Conservation (phyloP, 2,329 filamentous ascomycete species). For the Aspergillus uvarum region DNA sequence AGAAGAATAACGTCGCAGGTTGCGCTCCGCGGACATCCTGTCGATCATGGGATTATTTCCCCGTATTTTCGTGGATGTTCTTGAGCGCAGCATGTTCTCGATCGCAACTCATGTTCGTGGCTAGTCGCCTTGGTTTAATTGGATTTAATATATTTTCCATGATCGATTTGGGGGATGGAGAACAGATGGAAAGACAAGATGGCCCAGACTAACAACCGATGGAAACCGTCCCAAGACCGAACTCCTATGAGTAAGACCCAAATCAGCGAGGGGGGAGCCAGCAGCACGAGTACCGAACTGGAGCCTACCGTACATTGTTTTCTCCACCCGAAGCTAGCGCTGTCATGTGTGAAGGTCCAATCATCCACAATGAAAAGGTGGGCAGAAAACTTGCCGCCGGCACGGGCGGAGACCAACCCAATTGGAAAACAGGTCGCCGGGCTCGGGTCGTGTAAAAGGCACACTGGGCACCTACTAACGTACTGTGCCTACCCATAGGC, state of each 20-base stretch:
- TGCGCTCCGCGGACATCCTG: neutral
- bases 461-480: neutral
- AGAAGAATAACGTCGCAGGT: neutral
- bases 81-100: neutral
- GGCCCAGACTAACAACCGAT: constrained; percentile 1
- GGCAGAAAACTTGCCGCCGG: constrained; percentile 3
- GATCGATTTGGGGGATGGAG: neutral
- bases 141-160: constrained; percentile 3
- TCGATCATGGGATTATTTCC: neutral
- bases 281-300: constrained; percentile 16
- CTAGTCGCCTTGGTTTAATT: neutral
- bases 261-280: neutral
- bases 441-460: neutral
- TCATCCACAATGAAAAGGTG: constrained; percentile 4
- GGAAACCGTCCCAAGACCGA: neutral
- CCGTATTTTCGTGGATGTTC: neutral
- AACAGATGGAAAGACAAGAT: neutral
- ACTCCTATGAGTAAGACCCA: neutral
- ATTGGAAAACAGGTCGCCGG: neutral
- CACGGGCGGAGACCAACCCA: constrained; percentile 11
- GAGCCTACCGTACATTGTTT: neutral
- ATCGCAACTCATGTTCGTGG: neutral
- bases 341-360: constrained; percentile 17
- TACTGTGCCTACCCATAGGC: neutral
- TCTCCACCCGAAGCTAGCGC: constrained; percentile 15